Evolutionary conservation across 2,329 filamentous ascomycete genomes (phyloP).

Genomic region (Fonsecaea monophora): DNA sequence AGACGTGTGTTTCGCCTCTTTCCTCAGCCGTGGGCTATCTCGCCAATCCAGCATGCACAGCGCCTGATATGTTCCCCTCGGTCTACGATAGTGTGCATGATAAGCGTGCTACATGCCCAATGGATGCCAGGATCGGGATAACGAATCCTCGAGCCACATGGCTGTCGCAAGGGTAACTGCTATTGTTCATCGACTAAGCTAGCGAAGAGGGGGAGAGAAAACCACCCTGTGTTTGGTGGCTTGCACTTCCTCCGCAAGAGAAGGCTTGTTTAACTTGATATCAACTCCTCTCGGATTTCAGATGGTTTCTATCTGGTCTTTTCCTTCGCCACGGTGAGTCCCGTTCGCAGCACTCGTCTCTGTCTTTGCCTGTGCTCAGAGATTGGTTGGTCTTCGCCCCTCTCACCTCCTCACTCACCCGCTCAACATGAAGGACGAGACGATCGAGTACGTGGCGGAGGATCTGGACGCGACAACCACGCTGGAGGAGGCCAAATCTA

Average conservation of each 20-base stretch:
- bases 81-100: constrained; percentile 17
- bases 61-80: constrained; percentile 3
- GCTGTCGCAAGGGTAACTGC: not conserved
- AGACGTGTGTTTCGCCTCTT: not conserved
- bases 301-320: not conserved
- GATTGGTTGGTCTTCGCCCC: not conserved
- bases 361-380: not conserved
- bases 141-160: constrained; percentile 3
- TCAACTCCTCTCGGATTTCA: constrained; percentile 1
- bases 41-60: not conserved
- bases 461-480: constrained; percentile 23
- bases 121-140: constrained; percentile 7
- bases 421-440: constrained; percentile 26
- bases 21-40: not conserved
- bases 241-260: not conserved
- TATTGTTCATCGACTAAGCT: constrained; percentile 11
- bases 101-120: constrained; percentile 4
- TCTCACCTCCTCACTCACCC: not conserved
- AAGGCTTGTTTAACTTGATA: constrained; percentile 4
- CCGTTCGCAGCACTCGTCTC: not conserved
- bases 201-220: not conserved
- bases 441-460: constrained; percentile 17
- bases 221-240: not conserved
- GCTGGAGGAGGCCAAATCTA: constrained; percentile 26
- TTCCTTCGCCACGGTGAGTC: not conserved